Percentiles rank a stretch among this genome's conserved stretches.
Evolutionary conservation across 2,329 filamentous ascomycete species (phyloP).

Genomic region (Penicillium brevicompactum): DNA sequence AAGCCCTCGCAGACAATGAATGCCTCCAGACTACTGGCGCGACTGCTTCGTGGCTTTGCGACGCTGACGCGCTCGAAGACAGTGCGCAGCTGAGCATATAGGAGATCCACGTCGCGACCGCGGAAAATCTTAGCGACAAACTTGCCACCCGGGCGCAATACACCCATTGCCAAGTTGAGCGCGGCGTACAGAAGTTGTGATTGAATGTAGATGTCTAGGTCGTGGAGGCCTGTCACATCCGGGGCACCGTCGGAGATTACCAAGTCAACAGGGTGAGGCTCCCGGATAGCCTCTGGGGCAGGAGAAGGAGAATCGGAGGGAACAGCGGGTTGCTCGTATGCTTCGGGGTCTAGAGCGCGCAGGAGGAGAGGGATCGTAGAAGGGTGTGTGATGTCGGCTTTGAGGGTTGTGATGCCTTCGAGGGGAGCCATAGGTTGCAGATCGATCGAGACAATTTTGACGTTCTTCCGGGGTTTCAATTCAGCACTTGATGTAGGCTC

Average conservation of each 20-base stretch:
- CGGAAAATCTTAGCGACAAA: conserved; percentile 99
- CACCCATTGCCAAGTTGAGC: conserved; percentile 88
- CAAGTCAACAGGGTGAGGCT: conserved; percentile 81
- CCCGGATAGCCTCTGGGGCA: conserved; percentile 47
- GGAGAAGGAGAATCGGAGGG: conserved; percentile 24
- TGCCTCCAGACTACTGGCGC: conserved; percentile 95
- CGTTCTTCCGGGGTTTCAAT: conserved; percentile 63
- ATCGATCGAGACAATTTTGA: conserved; percentile 95
- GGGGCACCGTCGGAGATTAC: conserved; percentile 95
- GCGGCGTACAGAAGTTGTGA: conserved; percentile 93
- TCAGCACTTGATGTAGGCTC: conserved; percentile 33
- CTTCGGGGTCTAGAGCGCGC: conserved; percentile 76
- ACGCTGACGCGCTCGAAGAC: conserved; percentile 88
- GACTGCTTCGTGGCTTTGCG: conserved; percentile 88
- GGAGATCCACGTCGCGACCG: conserved; percentile 89
- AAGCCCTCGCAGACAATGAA: conserved; percentile 96
- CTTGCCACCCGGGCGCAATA: conserved; percentile 87
- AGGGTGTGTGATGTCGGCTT: conserved; percentile 96
- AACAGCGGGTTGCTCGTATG: conserved; percentile 49
- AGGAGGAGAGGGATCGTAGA: conserved; percentile 90
- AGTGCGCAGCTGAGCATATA: conserved; percentile 90
- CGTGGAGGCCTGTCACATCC: conserved; percentile 94
- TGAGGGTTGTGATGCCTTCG: conserved; percentile 86
- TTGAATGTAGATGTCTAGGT: conserved; percentile 97
- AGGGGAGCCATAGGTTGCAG: conserved; percentile 94